Evolutionary conservation across 2,329 filamentous ascomycete genomes (phyloP), one percentile per base, ranked within the genome.

Genomic region (Peltaster fructicola): DNA sequence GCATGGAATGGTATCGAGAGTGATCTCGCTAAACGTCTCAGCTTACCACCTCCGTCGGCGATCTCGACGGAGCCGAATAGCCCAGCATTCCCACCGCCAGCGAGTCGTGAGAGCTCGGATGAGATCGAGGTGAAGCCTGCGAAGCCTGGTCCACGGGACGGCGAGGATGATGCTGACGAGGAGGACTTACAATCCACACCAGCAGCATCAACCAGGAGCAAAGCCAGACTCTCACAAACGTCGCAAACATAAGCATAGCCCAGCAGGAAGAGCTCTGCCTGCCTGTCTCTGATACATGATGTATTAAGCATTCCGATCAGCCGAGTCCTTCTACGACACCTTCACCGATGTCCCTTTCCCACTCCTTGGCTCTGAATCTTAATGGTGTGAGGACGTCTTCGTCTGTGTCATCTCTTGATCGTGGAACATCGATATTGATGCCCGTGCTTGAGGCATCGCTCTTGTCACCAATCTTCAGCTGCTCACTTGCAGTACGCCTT

Each of bases 241-340:
- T n/a, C n/a, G n/a, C n/a, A n/a, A n/a, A n/a, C n/a, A n/a, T n/a
- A n/a, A n/a, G n/a, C n/a, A n/a, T n/a, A n/a, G n/a, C n/a, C n/a
- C n/a, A n/a, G n/a, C n/a, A n/a, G n/a, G n/a, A n/a, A n/a, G n/a
- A n/a, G n/a, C n/a, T n/a, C n/a, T n/a, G n/a, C n/a, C n/a, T n/a
- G n/a, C n/a, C n/a, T n/a, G n/a, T n/a, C n/a, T n/a, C n/a, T n/a
- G n/a, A n/a, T n/a, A n/a, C n/a, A n/a, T n/a, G n/a, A n/a, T n/a
- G n/a, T n/a, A n/a, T n/a, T n/a, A n/a, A n/a, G n/a, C n/a, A n/a
- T n/a, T n/a, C n/a, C n/a, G n/a, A 21, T 57, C 47, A 85, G 49
- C 85, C 80, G 37, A 91, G 54, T 15, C 71, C 75, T 76, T 91
- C 88, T 41, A 74, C 63, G 13, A 76, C 70, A 43, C 91, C 81